These are phyloP conservation scores for Diplodia intermedia DNA, from an alignment of 2,329 filamentous ascomycete genomes.

Conservation along the genomic window DNA sequence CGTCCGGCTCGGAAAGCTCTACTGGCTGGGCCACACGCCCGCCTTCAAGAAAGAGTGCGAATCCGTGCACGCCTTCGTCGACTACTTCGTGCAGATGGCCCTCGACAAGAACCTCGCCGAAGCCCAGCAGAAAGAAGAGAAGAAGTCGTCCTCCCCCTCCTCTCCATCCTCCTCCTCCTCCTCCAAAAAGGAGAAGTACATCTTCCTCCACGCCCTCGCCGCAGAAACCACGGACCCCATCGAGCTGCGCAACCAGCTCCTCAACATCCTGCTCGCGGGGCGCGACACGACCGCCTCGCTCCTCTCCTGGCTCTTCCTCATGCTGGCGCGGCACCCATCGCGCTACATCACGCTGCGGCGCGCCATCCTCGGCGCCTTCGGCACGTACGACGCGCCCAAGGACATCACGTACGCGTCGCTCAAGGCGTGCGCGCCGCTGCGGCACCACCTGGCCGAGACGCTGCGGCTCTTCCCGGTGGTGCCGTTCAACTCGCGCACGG, in stretches of 20 bases:
- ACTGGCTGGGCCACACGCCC: slow-evolving; percentile 36
- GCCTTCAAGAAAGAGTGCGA: slow-evolving; percentile 24
- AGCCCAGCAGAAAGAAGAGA: no score
- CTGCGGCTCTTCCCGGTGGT: slow-evolving; percentile 63
- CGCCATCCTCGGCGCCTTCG: slow-evolving; percentile 47
- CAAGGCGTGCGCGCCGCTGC: slow-evolving; percentile 50
- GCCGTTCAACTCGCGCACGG: slow-evolving; percentile 59
- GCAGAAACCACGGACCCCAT: slow-evolving; percentile 54
- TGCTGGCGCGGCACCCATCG: slow-evolving; percentile 43
- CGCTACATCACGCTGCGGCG: slow-evolving; percentile 47
- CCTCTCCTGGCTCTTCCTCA: slow-evolving; percentile 50
- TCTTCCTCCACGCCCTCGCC: slow-evolving; percentile 56
- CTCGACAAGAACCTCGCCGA: slow-evolving; percentile 36
- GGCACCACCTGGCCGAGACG: slow-evolving; percentile 75
- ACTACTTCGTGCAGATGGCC: slow-evolving; percentile 55
- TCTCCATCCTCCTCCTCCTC: no score
- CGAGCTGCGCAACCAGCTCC: slow-evolving; percentile 53
- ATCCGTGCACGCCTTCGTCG: slow-evolving; percentile 50
- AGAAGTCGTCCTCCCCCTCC: no score
- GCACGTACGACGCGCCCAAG: slow-evolving; percentile 42
- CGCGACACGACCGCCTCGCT: slow-evolving; percentile 50
- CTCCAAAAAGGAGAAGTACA: slow-evolving; percentile 39
- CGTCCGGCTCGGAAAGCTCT: slow-evolving; percentile 47
- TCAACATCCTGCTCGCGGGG: slow-evolving; percentile 54
- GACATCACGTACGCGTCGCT: slow-evolving; percentile 50